phyloP scores from a whole-genome alignment of 2,329 filamentous ascomycete species.

The Phoma sp. region DNA sequence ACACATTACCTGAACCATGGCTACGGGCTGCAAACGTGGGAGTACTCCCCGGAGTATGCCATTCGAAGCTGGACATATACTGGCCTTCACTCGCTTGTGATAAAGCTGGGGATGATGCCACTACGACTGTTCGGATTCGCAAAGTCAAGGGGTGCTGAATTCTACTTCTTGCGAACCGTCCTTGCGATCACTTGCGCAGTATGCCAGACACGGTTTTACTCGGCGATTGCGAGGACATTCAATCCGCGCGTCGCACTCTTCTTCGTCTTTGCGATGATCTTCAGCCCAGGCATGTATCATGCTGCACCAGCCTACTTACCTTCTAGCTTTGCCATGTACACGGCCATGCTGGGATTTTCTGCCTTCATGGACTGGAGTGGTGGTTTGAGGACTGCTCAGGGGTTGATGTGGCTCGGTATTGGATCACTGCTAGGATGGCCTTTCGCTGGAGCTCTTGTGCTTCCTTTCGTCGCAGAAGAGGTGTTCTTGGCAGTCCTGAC shows the following conservation, averaged over 20 bases:
- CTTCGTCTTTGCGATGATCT: slow-evolving; percentile 77
- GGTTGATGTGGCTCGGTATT: slow-evolving; percentile 88
- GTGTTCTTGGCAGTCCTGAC: slow-evolving; percentile 59
- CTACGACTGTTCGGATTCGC: slow-evolving; percentile 31
- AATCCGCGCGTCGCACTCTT: slow-evolving; percentile 85
- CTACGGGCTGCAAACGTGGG: slow-evolving; percentile 96
- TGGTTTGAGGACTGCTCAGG: slow-evolving; percentile 78
- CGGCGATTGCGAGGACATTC: slow-evolving; percentile 74
- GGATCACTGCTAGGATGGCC: slow-evolving; percentile 92
- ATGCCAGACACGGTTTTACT: slow-evolving; percentile 82
- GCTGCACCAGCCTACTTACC: slow-evolving; percentile 86
- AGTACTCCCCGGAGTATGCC: slow-evolving; percentile 93
- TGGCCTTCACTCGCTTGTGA: slow-evolving; percentile 75
- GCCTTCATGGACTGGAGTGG: slow-evolving; percentile 90
- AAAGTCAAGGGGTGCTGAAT: slow-evolving; percentile 65
- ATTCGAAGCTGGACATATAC: slow-evolving; percentile 97
- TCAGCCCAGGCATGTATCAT: slow-evolving; percentile 92
- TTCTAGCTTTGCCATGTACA: slow-evolving; percentile 97
- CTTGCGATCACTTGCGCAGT: slow-evolving; percentile 79
- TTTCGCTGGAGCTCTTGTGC: slow-evolving; percentile 81
- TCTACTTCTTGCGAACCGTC: slow-evolving; percentile 81
- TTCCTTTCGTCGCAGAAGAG: slow-evolving; percentile 84
- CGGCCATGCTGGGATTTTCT: slow-evolving; percentile 80
- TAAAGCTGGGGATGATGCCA: slow-evolving; percentile 67
- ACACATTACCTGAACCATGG: slow-evolving; percentile 92